Evolutionary conservation across 73 alveolate species (phyloP).

Genomic region (Tetrahymena borealis): DNA sequence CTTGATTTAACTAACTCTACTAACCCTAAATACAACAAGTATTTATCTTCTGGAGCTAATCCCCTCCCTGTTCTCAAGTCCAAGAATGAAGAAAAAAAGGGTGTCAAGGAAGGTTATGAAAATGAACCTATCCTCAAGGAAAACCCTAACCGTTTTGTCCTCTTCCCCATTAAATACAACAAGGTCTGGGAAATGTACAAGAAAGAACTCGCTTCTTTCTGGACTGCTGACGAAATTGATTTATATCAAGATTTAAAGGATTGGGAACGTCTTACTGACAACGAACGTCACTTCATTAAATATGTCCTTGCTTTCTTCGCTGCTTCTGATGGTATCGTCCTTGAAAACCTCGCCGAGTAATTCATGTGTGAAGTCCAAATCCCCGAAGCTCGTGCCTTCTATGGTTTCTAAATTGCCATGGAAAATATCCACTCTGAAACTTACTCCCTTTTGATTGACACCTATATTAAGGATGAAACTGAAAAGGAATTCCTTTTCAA

Average conservation of each 20-base stretch:
- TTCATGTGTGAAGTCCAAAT: conserved; percentile 79
- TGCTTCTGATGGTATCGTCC: conserved; percentile 95
- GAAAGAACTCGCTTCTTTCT: conserved; percentile 82
- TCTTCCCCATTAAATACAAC: conserved; percentile 82
- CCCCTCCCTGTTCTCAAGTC: not conserved
- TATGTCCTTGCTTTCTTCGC: conserved; percentile 96
- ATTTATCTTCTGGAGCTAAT: not conserved
- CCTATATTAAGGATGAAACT: conserved; percentile 67
- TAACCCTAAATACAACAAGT: not conserved
- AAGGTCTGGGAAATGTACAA: conserved; percentile 97
- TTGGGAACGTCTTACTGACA: conserved; percentile 74
- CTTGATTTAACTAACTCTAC: not conserved
- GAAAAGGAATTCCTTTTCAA: conserved; percentile 73
- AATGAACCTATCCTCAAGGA: conserved; percentile 70
- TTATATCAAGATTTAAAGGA: conserved; percentile 72
- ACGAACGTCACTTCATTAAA: conserved; percentile 92
- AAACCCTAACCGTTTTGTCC: conserved; percentile 79
- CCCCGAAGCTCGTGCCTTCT: conserved; percentile 95
- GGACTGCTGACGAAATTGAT: conserved; percentile 97
- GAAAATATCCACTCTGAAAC: conserved; percentile 96
- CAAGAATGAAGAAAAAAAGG: not conserved
- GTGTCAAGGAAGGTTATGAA: not conserved
- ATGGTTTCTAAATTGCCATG: conserved; percentile 96
- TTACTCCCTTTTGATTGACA: conserved; percentile 82
- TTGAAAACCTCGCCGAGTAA: conserved; percentile 81